A percentile compares a stretch with the other conserved stretches of the same genome.
phyloP scores from a whole-genome alignment of 2,329 filamentous ascomycete species.

The Colletotrichum tropicicola region DNA sequence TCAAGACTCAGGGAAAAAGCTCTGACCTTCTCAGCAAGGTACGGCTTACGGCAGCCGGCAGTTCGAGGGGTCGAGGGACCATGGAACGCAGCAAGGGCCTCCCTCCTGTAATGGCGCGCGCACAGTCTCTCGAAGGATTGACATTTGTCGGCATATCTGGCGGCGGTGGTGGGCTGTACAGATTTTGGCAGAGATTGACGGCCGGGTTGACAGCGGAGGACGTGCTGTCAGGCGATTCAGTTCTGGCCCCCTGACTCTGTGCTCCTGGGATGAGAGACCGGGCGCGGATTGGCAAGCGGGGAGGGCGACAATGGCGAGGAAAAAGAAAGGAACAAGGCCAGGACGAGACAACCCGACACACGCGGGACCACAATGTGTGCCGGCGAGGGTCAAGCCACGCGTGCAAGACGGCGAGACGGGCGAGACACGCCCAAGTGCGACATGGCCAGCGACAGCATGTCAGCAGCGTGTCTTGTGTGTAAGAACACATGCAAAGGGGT shows the following conservation, averaged over 20 bases:
- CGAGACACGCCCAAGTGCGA: not conserved
- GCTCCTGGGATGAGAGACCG: constrained; percentile 6
- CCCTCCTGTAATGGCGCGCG: constrained; percentile 1
- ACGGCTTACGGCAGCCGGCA: constrained; percentile 16
- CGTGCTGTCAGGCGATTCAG: constrained; percentile 14
- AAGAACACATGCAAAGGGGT: too few species aligned
- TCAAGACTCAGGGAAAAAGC: constrained; percentile 5
- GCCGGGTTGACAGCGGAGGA: constrained; percentile 5
- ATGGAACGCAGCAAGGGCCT: not conserved
- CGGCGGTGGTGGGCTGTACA: not conserved
- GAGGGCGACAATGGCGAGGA: not conserved
- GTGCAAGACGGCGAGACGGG: too few species aligned
- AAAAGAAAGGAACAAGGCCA: constrained; percentile 4
- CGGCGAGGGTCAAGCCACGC: too few species aligned
- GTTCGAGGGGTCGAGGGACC: constrained; percentile 19
- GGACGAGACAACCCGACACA: constrained; percentile 2
- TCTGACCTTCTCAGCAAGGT: constrained; percentile 10
- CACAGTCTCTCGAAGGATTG: constrained; percentile 21
- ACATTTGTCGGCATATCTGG: constrained; percentile 15
- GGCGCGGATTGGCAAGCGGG: constrained; percentile 3
- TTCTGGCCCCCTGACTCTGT: not conserved
- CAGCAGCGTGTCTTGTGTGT: too few species aligned
- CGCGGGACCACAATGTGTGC: too few species aligned
- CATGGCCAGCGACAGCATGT: too few species aligned
- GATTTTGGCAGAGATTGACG: constrained; percentile 1